Conservation (phyloP, 306 rosid species). For the Aeschynomene evenia region DNA sequence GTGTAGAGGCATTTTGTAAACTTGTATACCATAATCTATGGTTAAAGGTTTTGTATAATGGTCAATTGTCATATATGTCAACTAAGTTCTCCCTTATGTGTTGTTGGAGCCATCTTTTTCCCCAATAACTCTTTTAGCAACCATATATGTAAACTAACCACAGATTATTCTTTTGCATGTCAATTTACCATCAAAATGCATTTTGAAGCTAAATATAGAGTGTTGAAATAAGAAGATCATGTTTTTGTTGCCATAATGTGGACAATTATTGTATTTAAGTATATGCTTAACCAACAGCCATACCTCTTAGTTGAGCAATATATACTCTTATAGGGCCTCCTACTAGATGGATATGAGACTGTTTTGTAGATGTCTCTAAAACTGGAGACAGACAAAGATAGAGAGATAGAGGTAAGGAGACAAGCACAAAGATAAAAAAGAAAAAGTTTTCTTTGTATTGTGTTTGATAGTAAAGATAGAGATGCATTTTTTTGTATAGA, state of each 20-base stretch:
- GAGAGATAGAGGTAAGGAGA: no score
- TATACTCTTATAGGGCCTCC: no score
- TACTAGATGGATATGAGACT: no score
- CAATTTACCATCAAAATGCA: neutral
- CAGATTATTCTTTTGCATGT: neutral
- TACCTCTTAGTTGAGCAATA: no score
- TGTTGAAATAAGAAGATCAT: neutral
- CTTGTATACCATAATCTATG: neutral
- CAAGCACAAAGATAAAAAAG: no score
- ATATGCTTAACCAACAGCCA: no score
- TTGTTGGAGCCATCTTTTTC: neutral
- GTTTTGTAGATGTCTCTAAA: no score
- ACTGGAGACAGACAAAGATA: no score
- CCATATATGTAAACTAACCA: neutral
- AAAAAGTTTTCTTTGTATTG: no score
- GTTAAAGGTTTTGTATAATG: constrained; percentile 17
- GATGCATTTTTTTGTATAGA: no score
- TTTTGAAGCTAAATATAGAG: neutral
- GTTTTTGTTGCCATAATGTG: neutral
- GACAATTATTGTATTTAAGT: no score
- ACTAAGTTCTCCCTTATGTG: neutral
- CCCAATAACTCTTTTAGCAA: neutral
- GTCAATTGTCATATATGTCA: neutral
- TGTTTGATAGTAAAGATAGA: no score
- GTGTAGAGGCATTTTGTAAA: constrained; percentile 21